These are phyloP conservation scores for Plasmodium relictum DNA, from an alignment of 169 alveolate genomes.

Conservation along the genomic window DNA sequence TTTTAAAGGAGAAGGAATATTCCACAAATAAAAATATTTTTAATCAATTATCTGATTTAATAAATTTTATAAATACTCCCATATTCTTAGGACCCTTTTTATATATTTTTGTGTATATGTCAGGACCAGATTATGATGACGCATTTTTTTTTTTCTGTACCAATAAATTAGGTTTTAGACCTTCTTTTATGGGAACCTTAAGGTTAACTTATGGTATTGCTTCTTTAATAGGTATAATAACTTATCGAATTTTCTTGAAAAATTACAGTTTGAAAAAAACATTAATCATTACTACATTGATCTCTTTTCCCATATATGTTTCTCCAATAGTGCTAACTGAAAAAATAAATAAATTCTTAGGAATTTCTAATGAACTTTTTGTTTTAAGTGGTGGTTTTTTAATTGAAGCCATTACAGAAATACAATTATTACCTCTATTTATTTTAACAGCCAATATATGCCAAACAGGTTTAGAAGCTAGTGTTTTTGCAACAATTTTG, in stretches of 20 bases:
- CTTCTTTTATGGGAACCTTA: constrained; percentile 95
- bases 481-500: constrained; percentile 95
- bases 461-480: constrained; percentile 97
- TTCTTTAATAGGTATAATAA: constrained; percentile 91
- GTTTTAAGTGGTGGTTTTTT: constrained; percentile 93
- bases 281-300: constrained; percentile 91
- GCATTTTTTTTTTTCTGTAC: constrained; percentile 96
- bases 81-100: constrained; percentile 92
- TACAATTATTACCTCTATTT: constrained; percentile 94
- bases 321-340: constrained; percentile 91
- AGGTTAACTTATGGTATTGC: constrained; percentile 94
- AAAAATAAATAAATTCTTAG: constrained; percentile 88
- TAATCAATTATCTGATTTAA: constrained; percentile 85
- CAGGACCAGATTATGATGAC: constrained; percentile 94
- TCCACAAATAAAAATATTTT: constrained; percentile 80
- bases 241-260: constrained; percentile 91
- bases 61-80: constrained; percentile 89
- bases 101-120: constrained; percentile 90
- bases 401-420: constrained; percentile 93
- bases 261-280: constrained; percentile 90
- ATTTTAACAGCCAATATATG: constrained; percentile 94
- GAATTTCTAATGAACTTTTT: constrained; percentile 93
- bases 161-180: constrained; percentile 92
- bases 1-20: constrained; percentile 88
- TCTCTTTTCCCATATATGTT: constrained; percentile 87